Evolutionary conservation across 805 yeast genomes (phyloP).

Genomic region (Isabelozyma pseudorhagii): DNA sequence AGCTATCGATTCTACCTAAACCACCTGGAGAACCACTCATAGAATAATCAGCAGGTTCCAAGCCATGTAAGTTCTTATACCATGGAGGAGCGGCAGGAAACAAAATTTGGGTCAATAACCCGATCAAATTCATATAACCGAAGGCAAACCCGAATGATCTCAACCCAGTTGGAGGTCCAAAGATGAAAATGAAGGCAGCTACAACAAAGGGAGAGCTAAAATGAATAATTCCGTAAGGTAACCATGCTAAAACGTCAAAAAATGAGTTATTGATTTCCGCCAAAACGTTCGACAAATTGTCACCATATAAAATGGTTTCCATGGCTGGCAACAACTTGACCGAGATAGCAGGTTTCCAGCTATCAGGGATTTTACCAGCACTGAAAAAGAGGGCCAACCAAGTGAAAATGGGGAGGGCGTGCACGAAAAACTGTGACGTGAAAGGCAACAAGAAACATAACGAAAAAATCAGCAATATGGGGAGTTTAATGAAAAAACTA

Average conservation of each 20-base stretch:
- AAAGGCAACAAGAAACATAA: conserved; percentile 63
- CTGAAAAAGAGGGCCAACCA: conserved; percentile 85
- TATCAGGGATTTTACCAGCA: conserved; percentile 67
- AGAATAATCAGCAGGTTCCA: conserved; percentile 84
- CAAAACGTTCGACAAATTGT: conserved; percentile 77
- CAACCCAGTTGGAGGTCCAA: conserved; percentile 87
- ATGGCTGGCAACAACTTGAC: conserved; percentile 87
- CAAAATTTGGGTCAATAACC: conserved; percentile 75
- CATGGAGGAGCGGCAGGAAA: conserved; percentile 98
- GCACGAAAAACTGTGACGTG: conserved; percentile 78
- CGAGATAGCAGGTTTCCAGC: conserved; percentile 81
- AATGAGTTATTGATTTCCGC: conserved; percentile 66
- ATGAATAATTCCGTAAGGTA: conserved; percentile 91
- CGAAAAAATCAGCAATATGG: conserved; percentile 39
- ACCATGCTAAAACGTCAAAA: conserved; percentile 87
- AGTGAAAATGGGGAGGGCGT: conserved; percentile 77
- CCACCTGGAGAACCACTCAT: conserved; percentile 98
- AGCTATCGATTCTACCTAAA: conserved; percentile 74
- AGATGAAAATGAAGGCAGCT: conserved; percentile 72
- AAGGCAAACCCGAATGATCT: conserved; percentile 88
- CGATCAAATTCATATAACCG: conserved; percentile 89
- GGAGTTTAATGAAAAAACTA: conserved; percentile 38
- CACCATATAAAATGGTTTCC: conserved; percentile 91
- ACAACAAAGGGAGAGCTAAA: conserved; percentile 88
- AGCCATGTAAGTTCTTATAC: conserved; percentile 83